A percentile compares a stretch with the other conserved stretches of the same genome.
phyloP scores from a whole-genome alignment of 495 filamentous ascomycete genomes.

The Neurospora sp. region DNA sequence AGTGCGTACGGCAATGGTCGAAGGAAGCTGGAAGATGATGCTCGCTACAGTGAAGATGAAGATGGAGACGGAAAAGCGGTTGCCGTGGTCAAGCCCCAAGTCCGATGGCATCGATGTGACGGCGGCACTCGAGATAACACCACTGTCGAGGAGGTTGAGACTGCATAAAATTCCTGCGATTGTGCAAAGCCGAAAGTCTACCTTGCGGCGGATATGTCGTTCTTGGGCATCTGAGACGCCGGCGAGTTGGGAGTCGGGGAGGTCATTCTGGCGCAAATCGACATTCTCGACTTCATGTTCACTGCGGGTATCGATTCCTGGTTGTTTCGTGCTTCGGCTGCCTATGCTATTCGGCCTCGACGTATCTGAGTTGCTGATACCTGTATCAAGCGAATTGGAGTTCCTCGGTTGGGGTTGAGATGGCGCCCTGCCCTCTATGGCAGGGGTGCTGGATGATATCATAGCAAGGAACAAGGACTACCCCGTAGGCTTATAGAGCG shows the following conservation, averaged over 20 bases:
- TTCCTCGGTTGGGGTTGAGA: neutral
- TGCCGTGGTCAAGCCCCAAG: constrained; percentile 50
- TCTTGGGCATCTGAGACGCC: constrained; percentile 6
- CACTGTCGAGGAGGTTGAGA: constrained; percentile 62
- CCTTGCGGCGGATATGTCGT: constrained; percentile 48
- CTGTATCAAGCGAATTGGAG: neutral
- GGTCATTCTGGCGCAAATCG: neutral
- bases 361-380: neutral
- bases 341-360: neutral
- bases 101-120: constrained; percentile 65
- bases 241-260: neutral
- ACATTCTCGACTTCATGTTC: neutral
- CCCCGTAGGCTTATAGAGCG: neutral
- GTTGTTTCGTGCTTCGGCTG: neutral
- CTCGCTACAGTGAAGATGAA: constrained; percentile 72
- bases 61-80: constrained; percentile 61
- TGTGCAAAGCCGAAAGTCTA: constrained; percentile 63
- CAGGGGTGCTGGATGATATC: neutral
- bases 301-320: neutral
- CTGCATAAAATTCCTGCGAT: constrained; percentile 66
- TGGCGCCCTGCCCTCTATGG: neutral
- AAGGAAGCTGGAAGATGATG: constrained; percentile 66
- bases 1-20: constrained; percentile 58
- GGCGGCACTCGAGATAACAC: constrained; percentile 67
- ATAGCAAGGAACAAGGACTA: neutral